These are phyloP conservation scores for Leccinum variicolor DNA, from an alignment of 768 basidiomycete genomes.

Conservation along the genomic window DNA sequence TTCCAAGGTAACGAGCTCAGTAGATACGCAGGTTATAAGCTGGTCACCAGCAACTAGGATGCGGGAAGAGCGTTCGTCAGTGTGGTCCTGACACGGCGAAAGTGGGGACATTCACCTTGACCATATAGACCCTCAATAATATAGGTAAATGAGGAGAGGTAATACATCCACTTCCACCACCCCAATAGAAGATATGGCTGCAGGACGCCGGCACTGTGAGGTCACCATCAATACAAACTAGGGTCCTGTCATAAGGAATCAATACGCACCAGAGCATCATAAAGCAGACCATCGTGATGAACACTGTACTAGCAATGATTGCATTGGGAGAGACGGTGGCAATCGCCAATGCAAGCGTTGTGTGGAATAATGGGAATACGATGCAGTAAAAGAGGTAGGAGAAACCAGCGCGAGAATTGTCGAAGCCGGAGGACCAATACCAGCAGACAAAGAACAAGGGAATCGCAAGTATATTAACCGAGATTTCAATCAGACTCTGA, in stretches of 20 bases:
- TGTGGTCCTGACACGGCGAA: not conserved
- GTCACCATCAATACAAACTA: not conserved
- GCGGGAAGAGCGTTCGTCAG: not conserved
- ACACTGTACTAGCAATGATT: constrained; percentile 38
- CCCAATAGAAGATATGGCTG: constrained; percentile 40
- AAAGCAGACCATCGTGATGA: constrained; percentile 38
- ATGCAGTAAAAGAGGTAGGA: constrained; percentile 38
- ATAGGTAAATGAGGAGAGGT: constrained; percentile 49
- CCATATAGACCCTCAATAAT: constrained; percentile 43
- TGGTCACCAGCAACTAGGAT: constrained; percentile 39
- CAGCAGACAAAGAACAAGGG: constrained; percentile 45
- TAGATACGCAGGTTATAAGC: constrained; percentile 43
- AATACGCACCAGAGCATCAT: constrained; percentile 40
- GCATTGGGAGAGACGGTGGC: constrained; percentile 41
- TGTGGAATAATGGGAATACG: constrained; percentile 41
- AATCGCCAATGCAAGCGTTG: constrained; percentile 39
- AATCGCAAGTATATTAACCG: constrained; percentile 40
- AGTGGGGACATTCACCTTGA: constrained; percentile 15
- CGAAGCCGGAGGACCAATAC: constrained; percentile 46
- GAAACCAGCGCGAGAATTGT: constrained; percentile 36
- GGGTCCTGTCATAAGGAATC: not conserved
- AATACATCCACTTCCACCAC: constrained; percentile 37
- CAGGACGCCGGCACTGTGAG: constrained; percentile 42
- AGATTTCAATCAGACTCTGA: constrained; percentile 45
- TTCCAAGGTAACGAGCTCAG: constrained; percentile 51